Evolutionary conservation across 108 stramenopile species (phyloP).

Genomic region (Mediolabrus comicus): DNA sequence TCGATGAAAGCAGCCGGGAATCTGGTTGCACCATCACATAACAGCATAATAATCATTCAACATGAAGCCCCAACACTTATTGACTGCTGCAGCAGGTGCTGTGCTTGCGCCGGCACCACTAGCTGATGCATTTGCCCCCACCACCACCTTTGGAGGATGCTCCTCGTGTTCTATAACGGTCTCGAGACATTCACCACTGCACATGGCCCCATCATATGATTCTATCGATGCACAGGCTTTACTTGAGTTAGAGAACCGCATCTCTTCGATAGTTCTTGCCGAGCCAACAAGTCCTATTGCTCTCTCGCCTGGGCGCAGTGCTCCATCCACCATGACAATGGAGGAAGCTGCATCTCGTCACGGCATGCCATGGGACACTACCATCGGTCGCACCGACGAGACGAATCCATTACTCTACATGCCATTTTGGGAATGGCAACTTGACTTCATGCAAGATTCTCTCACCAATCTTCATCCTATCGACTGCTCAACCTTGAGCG

Average conservation of each 20-base stretch:
- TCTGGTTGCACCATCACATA: too few relatives aligned
- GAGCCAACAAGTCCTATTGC: neutral
- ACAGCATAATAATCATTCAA: too few relatives aligned
- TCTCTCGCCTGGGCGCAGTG: slow-evolving; percentile 28
- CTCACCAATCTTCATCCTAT: slow-evolving; percentile 66
- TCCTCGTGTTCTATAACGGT: neutral
- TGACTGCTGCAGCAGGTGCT: neutral
- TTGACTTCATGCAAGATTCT: slow-evolving; percentile 72
- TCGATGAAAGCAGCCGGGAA: too few relatives aligned
- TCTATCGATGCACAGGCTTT: neutral
- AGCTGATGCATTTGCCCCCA: neutral
- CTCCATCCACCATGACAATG: slow-evolving; percentile 17
- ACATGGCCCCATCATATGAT: slow-evolving; percentile 1
- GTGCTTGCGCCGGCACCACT: neutral
- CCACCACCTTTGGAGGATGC: neutral
- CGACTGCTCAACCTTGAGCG: slow-evolving; percentile 51
- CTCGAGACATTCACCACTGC: neutral
- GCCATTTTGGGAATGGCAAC: slow-evolving; percentile 90
- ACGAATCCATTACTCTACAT: slow-evolving; percentile 74
- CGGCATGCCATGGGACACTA: slow-evolving; percentile 83
- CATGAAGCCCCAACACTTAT: neutral
- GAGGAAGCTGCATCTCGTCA: slow-evolving; percentile 58
- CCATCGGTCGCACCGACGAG: slow-evolving; percentile 57
- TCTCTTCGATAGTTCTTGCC: neutral
- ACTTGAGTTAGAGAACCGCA: neutral